phyloP scores from a whole-genome alignment of 306 rosid species.

The Corylus americana region DNA sequence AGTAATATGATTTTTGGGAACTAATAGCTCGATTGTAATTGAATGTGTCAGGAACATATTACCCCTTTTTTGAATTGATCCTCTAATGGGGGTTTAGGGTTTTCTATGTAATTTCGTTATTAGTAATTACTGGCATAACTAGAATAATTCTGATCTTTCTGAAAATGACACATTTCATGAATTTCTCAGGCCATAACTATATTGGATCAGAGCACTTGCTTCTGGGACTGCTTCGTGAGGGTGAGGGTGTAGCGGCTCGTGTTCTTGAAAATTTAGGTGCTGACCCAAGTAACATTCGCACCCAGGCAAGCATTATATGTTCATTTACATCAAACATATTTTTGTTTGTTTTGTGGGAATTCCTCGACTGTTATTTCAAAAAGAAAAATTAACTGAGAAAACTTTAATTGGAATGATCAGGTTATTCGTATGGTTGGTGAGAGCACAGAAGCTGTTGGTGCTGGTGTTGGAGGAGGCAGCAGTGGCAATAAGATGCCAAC shows the following conservation, averaged over 20 bases:
- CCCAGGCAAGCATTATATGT: conserved; percentile 65
- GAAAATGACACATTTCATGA: conserved; percentile 12
- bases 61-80: background rate
- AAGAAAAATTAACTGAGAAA: background rate
- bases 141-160: conserved; percentile 10
- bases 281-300: conserved; percentile 88
- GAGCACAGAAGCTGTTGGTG: conserved; percentile 92
- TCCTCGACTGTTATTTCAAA: background rate
- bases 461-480: conserved; percentile 86
- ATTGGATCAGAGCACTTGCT: conserved; percentile 99
- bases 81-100: conserved; percentile 5
- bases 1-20: background rate
- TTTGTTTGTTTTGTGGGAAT: background rate
- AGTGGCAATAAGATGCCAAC: conserved; percentile 94
- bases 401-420: conserved; percentile 40
- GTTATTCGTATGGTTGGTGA: conserved; percentile 99
- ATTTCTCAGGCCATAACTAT: conserved; percentile 78
- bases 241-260: conserved; percentile 98
- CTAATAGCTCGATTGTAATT: background rate
- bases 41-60: background rate
- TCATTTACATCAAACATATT: background rate
- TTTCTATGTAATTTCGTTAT: background rate
- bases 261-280: conserved; percentile 96
- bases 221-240: conserved; percentile 93
- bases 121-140: background rate